Evolutionary conservation across 345 rosid genomes (phyloP), one percentile per base, ranked within the genome.

Genomic region (Ceriops tagal): DNA sequence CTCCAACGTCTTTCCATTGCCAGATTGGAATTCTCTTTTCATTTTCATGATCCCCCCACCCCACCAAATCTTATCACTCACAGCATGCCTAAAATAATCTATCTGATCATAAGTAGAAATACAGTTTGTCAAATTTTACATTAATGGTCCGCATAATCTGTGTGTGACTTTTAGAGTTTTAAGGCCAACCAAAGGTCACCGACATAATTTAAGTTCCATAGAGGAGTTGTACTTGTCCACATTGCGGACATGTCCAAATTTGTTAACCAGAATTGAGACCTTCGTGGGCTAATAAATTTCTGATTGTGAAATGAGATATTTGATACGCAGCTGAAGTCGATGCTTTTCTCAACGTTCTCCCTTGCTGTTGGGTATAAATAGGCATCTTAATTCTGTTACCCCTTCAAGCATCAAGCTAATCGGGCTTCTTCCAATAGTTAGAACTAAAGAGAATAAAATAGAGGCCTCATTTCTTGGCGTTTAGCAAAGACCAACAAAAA

Each of bases 171-270:
- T 31, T 31, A 31, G 32, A 31, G 32, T 24, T 31, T 31, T 31
- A 31, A 31, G 32, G 32, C 32, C 32, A 4, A 5, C 32, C 4
- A 31, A 31, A 31, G 32, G 32, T 31, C 5, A 46, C 56, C 21
- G 31, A 31, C 61, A 56, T 69, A 24, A 72, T 75, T 67, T 59
- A 70, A 80, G 31, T 53, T 61, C 56, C 55, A 73, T 15, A 34
- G 31, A 30, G 68, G 80, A 81, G 85, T 63, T 84, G 85, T 84
- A 64, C 80, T 52, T 52, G 75, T 66, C 64, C 73, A 73, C 80
- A 60, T 69, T 56, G 43, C 61, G 64, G 69, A 69, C 64, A 58
- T 53, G 35, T 53, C 68, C 53, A 6, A 16, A 68, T 68, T 66
- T 58, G 70, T 65, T 69, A 61, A 67, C 59, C 61, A 65, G 67